A percentile compares a stretch with the other conserved stretches of the same genome.
Conservation (phyloP, 768 basidiomycete species). For the Fomitopsis serialis region DNA sequence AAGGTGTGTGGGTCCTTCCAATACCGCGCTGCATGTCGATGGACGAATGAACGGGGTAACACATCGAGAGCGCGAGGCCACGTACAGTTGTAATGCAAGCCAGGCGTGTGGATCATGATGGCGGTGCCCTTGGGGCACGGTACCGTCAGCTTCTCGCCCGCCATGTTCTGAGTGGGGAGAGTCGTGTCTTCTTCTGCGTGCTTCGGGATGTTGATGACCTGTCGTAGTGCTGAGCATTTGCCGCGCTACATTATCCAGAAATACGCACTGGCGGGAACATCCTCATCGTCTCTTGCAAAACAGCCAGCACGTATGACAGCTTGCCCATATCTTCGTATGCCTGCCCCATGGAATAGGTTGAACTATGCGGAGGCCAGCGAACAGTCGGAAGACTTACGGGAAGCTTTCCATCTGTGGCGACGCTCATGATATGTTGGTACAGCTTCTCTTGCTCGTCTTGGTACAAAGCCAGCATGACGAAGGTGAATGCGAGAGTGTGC, state of each 20-base stretch:
- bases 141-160: constrained; percentile 20
- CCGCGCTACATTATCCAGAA: not conserved
- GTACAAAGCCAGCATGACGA: constrained; percentile 35
- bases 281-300: constrained; percentile 29
- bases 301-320: constrained; percentile 7
- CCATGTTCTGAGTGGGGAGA: constrained; percentile 19
- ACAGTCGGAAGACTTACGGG: constrained; percentile 18
- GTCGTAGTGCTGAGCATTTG: not conserved
- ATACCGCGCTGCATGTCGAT: constrained; percentile 26
- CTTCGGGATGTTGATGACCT: constrained; percentile 22
- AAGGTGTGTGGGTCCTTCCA: constrained; percentile 34
- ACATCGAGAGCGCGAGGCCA: not conserved
- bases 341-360: constrained; percentile 10
- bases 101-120: constrained; percentile 22
- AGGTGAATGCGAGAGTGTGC: constrained; percentile 27
- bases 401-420: constrained; percentile 19
- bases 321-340: constrained; percentile 24
- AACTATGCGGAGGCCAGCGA: not conserved
- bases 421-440: constrained; percentile 24
- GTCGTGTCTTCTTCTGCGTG: constrained; percentile 22
- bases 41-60: not conserved
- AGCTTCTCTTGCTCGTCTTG: constrained; percentile 35
- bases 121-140: constrained; percentile 23
- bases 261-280: constrained; percentile 23
- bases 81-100: constrained; percentile 30